phyloP scores from a whole-genome alignment of 2,329 filamentous ascomycete species.

The Oidium heveae region DNA sequence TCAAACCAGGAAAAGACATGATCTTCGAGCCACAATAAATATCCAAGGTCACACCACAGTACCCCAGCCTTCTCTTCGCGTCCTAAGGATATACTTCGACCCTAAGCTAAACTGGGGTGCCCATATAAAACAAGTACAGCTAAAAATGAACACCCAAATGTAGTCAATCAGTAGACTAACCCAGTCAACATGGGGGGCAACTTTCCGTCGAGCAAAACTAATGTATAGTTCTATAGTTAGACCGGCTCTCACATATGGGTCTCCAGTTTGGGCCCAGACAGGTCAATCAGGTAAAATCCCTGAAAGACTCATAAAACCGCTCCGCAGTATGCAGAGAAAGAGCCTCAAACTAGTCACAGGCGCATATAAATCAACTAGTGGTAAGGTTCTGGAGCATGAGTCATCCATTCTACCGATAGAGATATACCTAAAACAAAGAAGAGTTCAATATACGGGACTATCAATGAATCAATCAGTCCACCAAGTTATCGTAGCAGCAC shows the following conservation, averaged over 20 bases:
- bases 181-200: conserved; percentile 1
- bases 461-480: background rate
- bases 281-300: background rate
- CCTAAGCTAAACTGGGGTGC: background rate
- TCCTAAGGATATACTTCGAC: background rate
- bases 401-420: background rate
- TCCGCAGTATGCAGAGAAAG: background rate
- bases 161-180: background rate
- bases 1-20: background rate
- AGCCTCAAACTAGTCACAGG: background rate
- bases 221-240: background rate
- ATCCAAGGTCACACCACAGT: background rate
- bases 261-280: background rate
- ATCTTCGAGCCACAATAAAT: background rate
- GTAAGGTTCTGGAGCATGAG: background rate
- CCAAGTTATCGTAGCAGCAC: background rate
- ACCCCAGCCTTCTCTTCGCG: background rate
- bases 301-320: background rate
- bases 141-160: background rate
- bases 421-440: background rate
- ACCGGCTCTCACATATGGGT: background rate
- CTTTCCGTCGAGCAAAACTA: background rate
- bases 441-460: background rate
- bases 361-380: background rate
- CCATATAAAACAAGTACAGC: background rate